Evolutionary conservation across 1,284 basidiomycete genomes (phyloP).

Genomic region (Megacollybia platyphylla): DNA sequence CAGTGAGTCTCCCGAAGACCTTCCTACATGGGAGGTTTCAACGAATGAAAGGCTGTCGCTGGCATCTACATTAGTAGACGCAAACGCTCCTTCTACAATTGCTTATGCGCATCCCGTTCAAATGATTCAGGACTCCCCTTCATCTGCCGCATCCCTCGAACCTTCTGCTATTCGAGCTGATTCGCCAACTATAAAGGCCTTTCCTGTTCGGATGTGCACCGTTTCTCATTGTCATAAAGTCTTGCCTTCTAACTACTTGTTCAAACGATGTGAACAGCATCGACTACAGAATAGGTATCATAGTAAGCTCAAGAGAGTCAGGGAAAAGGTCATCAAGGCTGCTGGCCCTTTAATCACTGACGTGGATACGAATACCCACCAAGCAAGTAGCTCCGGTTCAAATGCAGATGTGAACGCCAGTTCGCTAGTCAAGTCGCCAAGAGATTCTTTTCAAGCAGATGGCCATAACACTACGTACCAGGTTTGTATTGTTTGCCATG

Average conservation of each 20-base stretch:
- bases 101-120: no score
- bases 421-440: neutral
- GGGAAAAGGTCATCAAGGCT: constrained; percentile 29
- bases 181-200: constrained; percentile 5
- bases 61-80: constrained; percentile 6
- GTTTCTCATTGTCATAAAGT: constrained; percentile 44
- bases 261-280: constrained; percentile 41
- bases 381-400: neutral
- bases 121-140: neutral
- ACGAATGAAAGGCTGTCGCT: constrained; percentile 17
- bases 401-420: no score
- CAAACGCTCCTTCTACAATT: neutral
- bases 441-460: neutral
- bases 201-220: constrained; percentile 36
- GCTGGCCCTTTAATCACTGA: neutral
- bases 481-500: neutral
- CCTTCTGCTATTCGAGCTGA: neutral
- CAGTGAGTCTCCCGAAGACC: constrained; percentile 18
- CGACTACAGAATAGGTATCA: constrained; percentile 40
- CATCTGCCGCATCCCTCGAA: no score
- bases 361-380: neutral
- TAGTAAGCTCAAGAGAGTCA: constrained; percentile 34
- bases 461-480: neutral
- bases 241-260: constrained; percentile 31
- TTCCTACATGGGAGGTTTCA: constrained; percentile 21